phyloP scores from a whole-genome alignment of 106 monocot species.

The Dendrobium nobile region DNA sequence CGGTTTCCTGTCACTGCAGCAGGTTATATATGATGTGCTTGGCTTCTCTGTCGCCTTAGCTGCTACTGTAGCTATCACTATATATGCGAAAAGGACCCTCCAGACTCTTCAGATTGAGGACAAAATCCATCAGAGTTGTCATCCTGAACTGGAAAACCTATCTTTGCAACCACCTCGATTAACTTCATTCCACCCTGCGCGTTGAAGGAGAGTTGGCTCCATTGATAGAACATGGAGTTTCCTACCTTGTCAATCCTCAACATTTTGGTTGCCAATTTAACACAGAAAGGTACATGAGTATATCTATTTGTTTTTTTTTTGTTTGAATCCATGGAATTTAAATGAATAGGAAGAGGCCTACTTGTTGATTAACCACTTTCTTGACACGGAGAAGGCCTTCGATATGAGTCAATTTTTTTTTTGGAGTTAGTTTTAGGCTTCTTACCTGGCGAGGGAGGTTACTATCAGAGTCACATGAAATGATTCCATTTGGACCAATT shows the following conservation, averaged over 20 bases:
- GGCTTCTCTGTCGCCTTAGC: constrained; percentile 51
- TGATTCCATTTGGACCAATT: constrained; percentile 1
- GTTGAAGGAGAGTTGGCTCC: too few relatives aligned
- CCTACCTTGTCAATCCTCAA: not conserved
- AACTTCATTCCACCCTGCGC: not conserved
- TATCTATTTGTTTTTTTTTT: too few relatives aligned
- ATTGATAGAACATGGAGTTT: too few relatives aligned
- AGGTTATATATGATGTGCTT: constrained; percentile 68
- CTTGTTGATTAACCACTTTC: too few relatives aligned
- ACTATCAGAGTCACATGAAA: not conserved
- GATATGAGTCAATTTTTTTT: too few relatives aligned
- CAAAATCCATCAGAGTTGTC: constrained; percentile 32
- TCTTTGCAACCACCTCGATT: not conserved
- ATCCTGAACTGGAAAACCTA: not conserved
- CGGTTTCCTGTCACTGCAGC: constrained; percentile 56
- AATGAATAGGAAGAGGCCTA: too few relatives aligned
- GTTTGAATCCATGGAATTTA: too few relatives aligned
- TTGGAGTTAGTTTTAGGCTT: too few relatives aligned
- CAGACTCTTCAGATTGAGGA: constrained; percentile 72
- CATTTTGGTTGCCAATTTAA: not conserved
- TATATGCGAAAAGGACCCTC: constrained; percentile 78
- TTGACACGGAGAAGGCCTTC: too few relatives aligned
- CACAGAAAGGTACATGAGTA: too few relatives aligned
- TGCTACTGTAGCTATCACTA: constrained; percentile 69
- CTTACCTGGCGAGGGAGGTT: too few relatives aligned